Evolutionary conservation across 2,329 filamentous ascomycete species (phyloP).

Genomic region (Orbilia ellipsospora): DNA sequence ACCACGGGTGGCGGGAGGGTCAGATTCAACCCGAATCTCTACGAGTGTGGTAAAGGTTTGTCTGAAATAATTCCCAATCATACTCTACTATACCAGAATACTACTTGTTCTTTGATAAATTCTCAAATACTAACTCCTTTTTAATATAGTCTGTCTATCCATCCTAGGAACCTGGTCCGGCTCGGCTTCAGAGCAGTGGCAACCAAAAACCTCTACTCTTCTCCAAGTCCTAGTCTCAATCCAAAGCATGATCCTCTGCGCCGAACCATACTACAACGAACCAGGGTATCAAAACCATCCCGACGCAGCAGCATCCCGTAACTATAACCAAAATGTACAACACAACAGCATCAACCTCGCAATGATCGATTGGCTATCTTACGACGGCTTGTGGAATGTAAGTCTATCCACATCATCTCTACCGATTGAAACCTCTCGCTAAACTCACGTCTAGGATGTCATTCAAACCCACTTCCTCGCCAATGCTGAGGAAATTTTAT

Average conservation of each 20-base stretch:
- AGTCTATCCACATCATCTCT: background rate
- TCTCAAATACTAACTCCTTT: slow-evolving; percentile 24
- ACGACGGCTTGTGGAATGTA: slow-evolving; percentile 36
- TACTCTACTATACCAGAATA: background rate
- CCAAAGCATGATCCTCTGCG: slow-evolving; percentile 70
- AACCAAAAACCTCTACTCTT: slow-evolving; percentile 65
- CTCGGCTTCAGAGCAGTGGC: slow-evolving; percentile 64
- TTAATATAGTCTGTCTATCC: slow-evolving; percentile 65
- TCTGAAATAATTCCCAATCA: slow-evolving; percentile 10
- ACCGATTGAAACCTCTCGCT: too few species aligned
- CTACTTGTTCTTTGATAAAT: background rate
- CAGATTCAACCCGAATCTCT: slow-evolving; percentile 68
- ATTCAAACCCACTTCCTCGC: slow-evolving; percentile 47
- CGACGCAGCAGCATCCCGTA: slow-evolving; percentile 5
- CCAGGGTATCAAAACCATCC: slow-evolving; percentile 61
- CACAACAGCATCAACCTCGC: slow-evolving; percentile 23
- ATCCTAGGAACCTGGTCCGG: slow-evolving; percentile 67
- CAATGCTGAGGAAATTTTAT: slow-evolving; percentile 16
- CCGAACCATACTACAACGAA: slow-evolving; percentile 69
- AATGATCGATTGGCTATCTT: slow-evolving; percentile 30
- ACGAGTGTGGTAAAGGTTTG: slow-evolving; percentile 65
- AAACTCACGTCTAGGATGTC: slow-evolving; percentile 20
- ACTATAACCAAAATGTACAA: slow-evolving; percentile 39
- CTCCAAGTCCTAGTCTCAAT: slow-evolving; percentile 69
- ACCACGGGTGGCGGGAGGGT: slow-evolving; percentile 64